Evolutionary conservation across 2,329 filamentous ascomycete species (phyloP), one percentile per base, ranked within the genome.

Genomic region (Xylaria sp.): DNA sequence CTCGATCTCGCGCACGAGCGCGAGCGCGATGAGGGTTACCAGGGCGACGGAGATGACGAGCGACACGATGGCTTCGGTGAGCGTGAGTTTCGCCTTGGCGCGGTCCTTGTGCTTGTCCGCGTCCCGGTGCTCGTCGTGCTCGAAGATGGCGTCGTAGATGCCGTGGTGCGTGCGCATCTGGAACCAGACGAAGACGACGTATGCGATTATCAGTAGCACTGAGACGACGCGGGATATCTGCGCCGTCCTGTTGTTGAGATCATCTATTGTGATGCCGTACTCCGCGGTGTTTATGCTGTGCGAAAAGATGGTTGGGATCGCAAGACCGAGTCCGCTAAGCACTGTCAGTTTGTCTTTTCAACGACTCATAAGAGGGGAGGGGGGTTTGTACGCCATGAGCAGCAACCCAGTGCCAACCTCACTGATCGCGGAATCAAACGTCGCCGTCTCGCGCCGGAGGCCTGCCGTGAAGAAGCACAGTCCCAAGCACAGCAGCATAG

Each of bases 381-480:
- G 20, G 20, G 36, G 74, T 39, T 13, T 92, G 71, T 88, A 92
- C 81, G 93, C 92, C 65, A 93, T 93, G 60, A 97, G 83, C 25
- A 97, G 82, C 56, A 97, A 79, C 1, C 92, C 92, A 56, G 87
- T 92, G 20, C 93, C 93, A 8, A 91, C 91, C 80, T 97, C 93
- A 71, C 90, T 92, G 64, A 97, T 86, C 4, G 90, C 89, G 66
- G 91, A 87, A 75, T 91, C 90, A 76, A 97, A 96, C 18, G 83
- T 84, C 72, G 93, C 87, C 72, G 91, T 87, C 6, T 91, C 84
- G 36, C 90, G 87, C 62, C 84, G 83, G 41, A 95, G 72, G 9
- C 93, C 93, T 46, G 92, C 92, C 25, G 89, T 86, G 69, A 95
- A 88, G 82, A 97, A 97, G 78, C 93, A 96, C 60, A 90, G 76